Evolutionary conservation across 2,329 filamentous ascomycete species (phyloP), one percentile per base, ranked within the genome.

Genomic region (Triangularia verruculosa): DNA sequence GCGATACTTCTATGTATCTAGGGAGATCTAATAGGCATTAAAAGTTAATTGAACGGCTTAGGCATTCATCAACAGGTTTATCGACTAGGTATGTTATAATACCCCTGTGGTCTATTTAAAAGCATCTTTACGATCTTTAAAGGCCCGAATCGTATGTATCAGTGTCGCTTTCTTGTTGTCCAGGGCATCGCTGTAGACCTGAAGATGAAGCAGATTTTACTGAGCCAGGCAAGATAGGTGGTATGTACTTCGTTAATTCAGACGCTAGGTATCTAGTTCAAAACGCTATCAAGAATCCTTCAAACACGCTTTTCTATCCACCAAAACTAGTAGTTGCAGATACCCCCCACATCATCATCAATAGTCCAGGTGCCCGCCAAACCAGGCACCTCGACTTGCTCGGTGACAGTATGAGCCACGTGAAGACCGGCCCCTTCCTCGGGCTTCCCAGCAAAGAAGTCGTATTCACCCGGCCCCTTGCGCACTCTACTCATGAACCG

Each of bases 331-430:
- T 84, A 84, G 62, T 79, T 78, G 70, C 85, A 87, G 30, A 87
- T 83, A 0, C 86, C 86, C 4, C 86, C 93, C 59, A 88, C 88
- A 66, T 86, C 84, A 63, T 96, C 92, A 71, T 96, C 92, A 73
- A 95, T 89, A n/a, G 87, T 90, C 93, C 93, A 97, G 0, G 87
- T 89, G 1, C 91, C 92, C 5, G 93, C 92, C 59, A 97, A 78
- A 0, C 93, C 93, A 61, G 78, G 79, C 22, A 87, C 77, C 64
- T 82, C 79, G 1, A 83, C 81, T 65, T 81, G 80, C 64, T 81
- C 81, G 34, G 72, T 77, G 15, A 77, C 76, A 30, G 22, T 20
- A 32, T 28, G 24, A 15, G 24, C 13, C 34, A 76, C 70, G 32
- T 72, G 72, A 15, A 70, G 39, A 67, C 62, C 78, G 1, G 81